Conservation (phyloP, 192 early-diverging fungal species). For the Chytriomyces hyalinus region DNA sequence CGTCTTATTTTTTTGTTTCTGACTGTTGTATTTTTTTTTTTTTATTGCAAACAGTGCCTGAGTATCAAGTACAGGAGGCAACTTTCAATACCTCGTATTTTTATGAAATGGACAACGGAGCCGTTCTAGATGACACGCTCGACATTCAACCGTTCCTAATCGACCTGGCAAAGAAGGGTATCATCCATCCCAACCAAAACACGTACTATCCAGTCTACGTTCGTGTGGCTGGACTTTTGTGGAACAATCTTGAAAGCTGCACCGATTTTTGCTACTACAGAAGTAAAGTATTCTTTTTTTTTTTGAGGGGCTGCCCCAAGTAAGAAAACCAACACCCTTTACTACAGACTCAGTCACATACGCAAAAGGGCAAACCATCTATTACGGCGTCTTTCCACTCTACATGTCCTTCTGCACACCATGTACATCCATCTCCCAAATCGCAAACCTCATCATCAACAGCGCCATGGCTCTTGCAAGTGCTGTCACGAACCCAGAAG, state of each 20-base stretch:
- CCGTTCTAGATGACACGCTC: constrained; percentile 6
- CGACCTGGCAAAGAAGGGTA: neutral
- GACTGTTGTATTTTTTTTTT: neutral
- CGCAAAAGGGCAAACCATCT: neutral
- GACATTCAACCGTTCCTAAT: constrained; percentile 27
- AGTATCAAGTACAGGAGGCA: constrained; percentile 11
- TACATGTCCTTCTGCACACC: neutral
- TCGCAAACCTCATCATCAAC: constrained; percentile 23
- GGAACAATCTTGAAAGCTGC: constrained; percentile 4
- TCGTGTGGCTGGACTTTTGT: neutral
- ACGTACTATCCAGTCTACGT: constrained; percentile 28
- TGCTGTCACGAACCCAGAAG: constrained; percentile 17
- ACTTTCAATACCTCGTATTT: constrained; percentile 9
- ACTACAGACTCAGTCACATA: neutral
- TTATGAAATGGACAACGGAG: neutral
- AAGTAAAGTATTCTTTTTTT: constrained; percentile 6
- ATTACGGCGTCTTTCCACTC: constrained; percentile 29
- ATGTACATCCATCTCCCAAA: constrained; percentile 14
- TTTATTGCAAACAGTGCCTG: neutral
- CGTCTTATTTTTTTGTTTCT: neutral
- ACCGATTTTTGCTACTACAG: constrained; percentile 33
- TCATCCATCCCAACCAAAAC: constrained; percentile 7
- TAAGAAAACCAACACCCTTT: neutral
- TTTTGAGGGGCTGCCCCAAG: neutral
- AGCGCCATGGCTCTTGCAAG: constrained; percentile 23